These are phyloP conservation scores for Ophiostoma ulmi DNA, from an alignment of 2,329 filamentous ascomycete genomes.

Conservation along the genomic window DNA sequence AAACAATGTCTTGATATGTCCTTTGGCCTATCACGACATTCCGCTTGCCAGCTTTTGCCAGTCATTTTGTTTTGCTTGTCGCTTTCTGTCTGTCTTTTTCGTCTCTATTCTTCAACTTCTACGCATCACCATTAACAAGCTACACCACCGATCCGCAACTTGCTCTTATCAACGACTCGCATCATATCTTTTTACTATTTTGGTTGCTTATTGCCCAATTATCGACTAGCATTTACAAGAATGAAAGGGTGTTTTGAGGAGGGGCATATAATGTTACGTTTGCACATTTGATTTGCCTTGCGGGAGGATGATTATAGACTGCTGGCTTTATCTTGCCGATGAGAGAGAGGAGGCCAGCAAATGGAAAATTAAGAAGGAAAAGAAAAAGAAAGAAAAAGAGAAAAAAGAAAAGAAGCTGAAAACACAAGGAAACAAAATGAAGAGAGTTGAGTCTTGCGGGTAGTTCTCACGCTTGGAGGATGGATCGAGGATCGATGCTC, in stretches of 20 bases:
- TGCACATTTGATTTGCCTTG: too few relatives aligned
- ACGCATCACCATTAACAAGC: not conserved
- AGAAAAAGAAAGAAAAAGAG: not conserved
- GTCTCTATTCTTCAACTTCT: not conserved
- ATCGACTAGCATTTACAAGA: not conserved
- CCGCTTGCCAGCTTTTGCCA: not conserved
- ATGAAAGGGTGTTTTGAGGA: not conserved
- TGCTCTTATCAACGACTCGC: not conserved
- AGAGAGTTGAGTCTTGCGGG: not conserved
- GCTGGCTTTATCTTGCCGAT: not conserved
- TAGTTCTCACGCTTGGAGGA: not conserved
- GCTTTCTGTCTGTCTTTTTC: not conserved
- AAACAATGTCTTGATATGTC: not conserved
- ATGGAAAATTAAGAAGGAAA: not conserved
- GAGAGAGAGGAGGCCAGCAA: constrained; percentile 3
- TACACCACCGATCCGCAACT: not conserved
- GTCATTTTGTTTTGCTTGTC: constrained; percentile 2
- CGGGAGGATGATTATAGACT: not conserved
- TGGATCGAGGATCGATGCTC: not conserved
- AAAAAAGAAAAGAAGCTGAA: not conserved
- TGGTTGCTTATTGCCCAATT: not conserved
- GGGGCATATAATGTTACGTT: not conserved
- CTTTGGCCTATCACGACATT: not conserved
- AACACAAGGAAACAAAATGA: not conserved
- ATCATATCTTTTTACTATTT: not conserved